These are phyloP conservation scores for Picochlorum sp. DNA, from an alignment of 139 green algal genomes.

Conservation along the genomic window DNA sequence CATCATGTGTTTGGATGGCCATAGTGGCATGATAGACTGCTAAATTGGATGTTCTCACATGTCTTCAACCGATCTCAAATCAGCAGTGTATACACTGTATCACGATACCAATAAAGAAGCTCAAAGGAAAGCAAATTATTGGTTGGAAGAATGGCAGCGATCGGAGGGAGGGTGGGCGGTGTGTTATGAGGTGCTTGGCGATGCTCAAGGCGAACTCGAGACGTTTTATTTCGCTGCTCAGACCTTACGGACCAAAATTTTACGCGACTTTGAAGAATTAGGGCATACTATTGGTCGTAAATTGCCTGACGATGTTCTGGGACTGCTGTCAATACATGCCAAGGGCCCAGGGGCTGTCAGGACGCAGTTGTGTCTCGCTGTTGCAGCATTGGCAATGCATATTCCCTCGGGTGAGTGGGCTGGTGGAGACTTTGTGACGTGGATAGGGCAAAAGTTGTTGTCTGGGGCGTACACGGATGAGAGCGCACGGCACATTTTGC, in stretches of 20 bases:
- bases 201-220: conserved; percentile 50
- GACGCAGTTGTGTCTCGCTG: conserved; percentile 81
- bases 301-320: conserved; percentile 68
- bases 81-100: conserved; percentile 77
- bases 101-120: conserved; percentile 48
- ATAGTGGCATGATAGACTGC: no score
- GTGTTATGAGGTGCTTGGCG: conserved; percentile 63
- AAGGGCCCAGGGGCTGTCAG: conserved; percentile 45
- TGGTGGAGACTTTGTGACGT: conserved; percentile 23
- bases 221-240: conserved; percentile 81
- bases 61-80: conserved; percentile 30
- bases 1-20: no score
- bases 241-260: conserved; percentile 85
- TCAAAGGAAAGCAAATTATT: conserved; percentile 53
- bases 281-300: conserved; percentile 36
- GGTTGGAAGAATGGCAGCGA: conserved; percentile 78
- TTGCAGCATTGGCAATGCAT: conserved; percentile 71
- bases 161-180: conserved; percentile 58
- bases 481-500: conserved; percentile 55
- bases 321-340: conserved; percentile 55
- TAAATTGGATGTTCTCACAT: not conserved
- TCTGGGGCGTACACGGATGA: conserved; percentile 16
- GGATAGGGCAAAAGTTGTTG: conserved; percentile 30
- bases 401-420: conserved; percentile 56
- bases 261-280: conserved; percentile 87